phyloP scores from a whole-genome alignment of 805 yeast species.

The Schizosaccharomyces cryophilus region DNA sequence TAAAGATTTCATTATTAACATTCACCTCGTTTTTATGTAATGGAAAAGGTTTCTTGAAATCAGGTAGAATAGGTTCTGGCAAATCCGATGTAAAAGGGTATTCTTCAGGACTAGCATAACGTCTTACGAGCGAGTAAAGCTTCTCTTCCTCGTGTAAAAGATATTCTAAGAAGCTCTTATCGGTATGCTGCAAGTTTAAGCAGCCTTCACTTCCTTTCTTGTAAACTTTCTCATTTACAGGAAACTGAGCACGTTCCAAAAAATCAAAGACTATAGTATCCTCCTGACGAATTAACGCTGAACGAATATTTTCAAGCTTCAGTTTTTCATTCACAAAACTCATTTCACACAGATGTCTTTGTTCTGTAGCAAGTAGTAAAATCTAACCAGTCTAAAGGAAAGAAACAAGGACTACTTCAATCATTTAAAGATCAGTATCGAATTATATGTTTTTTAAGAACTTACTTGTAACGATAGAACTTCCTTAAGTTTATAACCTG shows the following conservation, averaged over 20 bases:
- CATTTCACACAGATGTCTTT: not conserved
- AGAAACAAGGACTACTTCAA: too few species aligned
- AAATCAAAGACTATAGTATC: constrained; percentile 82
- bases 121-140: constrained; percentile 28
- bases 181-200: constrained; percentile 30
- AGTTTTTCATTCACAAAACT: constrained; percentile 14
- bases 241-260: constrained; percentile 81
- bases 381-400: too few species aligned
- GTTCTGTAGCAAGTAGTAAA: not conserved
- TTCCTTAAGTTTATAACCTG: too few species aligned
- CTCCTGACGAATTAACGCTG: constrained; percentile 74
- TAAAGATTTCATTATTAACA: constrained; percentile 44
- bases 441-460: too few species aligned
- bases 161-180: constrained; percentile 78
- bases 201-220: constrained; percentile 21
- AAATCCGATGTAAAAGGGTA: constrained; percentile 54
- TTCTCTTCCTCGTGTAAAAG: constrained; percentile 49
- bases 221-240: constrained; percentile 51
- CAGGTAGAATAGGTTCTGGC: constrained; percentile 52
- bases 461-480: too few species aligned
- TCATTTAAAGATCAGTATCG: too few species aligned
- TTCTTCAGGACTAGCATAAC: constrained; percentile 90
- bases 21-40: constrained; percentile 53
- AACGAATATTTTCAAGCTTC: constrained; percentile 58
- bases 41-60: constrained; percentile 51